Evolutionary conservation across 208 protist species (phyloP), one percentile per base, ranked within the genome.

Genomic region (Naegleria lovaniensis): DNA sequence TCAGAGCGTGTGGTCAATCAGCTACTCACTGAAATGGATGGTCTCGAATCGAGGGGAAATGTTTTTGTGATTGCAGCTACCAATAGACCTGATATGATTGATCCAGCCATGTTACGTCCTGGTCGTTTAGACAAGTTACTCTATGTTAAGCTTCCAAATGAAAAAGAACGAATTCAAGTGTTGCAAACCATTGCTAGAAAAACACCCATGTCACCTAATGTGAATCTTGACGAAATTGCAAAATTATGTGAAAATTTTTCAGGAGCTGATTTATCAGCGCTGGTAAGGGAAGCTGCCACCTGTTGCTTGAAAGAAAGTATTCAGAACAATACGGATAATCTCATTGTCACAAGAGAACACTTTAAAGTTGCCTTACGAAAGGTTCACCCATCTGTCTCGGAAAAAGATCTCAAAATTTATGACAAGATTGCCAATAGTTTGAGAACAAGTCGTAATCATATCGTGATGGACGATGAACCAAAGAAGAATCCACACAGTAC

Each of bases 11-110:
- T 99, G 29, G 99, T 99, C 11, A 99, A 99, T 93, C 97, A 99
- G 93, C 95, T 99, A 11, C 95, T 99, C 0, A 99, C 99, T 4
- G 99, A 99, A 93, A 95, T 99, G 95, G 99, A 99, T 94, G 99
- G 99, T n/a, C 92, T 99, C 2, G 97, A 99, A 59, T 95, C 94
- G 0, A 94, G 98, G 19, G 94, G 96, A 79, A 94, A 97, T 29
- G 97, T 99, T 1, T 99, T 98, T 93, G 96, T 99, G 40, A 98
- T 99, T 92, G 99, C 95, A 6, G 99, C 99, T 0, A 99, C 99
- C 13, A 99, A 99, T 93, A 94, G 99, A 40, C 98, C 98, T 0
- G 98, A 99, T 91, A 98, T 99, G 92, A 99, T 99, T 92, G 99
- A 99, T 92, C 94, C 96, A 29, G 98, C 98, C 15, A 98, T 99